Percentiles rank a stretch among this genome's conserved stretches.
Evolutionary conservation across 805 yeast genomes (phyloP).

Genomic region (Kluyveromyces wickerhamii): DNA sequence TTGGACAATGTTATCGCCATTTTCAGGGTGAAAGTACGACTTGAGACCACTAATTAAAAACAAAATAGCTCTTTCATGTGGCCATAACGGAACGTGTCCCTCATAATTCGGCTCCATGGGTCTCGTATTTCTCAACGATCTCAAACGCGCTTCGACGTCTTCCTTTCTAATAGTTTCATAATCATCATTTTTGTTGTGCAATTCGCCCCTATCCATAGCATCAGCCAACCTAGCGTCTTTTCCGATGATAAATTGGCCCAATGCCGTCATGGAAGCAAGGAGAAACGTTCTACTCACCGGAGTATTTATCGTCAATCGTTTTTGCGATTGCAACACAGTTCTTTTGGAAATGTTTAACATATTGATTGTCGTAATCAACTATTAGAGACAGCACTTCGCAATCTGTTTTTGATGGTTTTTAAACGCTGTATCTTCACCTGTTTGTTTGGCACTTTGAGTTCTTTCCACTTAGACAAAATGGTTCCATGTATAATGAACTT

Average conservation of each 20-base stretch:
- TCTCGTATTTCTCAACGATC: slow-evolving; percentile 19
- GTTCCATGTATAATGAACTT: too few relatives aligned
- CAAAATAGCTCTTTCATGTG: slow-evolving; percentile 54
- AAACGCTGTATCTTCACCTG: too few relatives aligned
- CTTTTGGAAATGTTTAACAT: too few relatives aligned
- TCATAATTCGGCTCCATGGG: slow-evolving; percentile 41
- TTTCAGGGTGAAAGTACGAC: slow-evolving; percentile 67
- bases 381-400: background rate
- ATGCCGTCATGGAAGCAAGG: slow-evolving; percentile 7
- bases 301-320: too few relatives aligned
- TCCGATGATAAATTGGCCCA: slow-evolving; percentile 25
- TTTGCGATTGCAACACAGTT: too few relatives aligned
- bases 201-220: slow-evolving; percentile 38
- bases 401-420: too few relatives aligned
- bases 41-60: slow-evolving; percentile 70
- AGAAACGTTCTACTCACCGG: slow-evolving; percentile 5
- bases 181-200: slow-evolving; percentile 24
- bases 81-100: slow-evolving; percentile 70
- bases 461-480: too few relatives aligned
- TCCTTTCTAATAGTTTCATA: slow-evolving; percentile 33
- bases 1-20: slow-evolving; percentile 68
- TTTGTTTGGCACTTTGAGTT: too few relatives aligned
- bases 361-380: too few relatives aligned
- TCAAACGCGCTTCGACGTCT: slow-evolving; percentile 24
- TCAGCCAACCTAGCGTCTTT: slow-evolving; percentile 50